A percentile compares a stretch with the other conserved stretches of the same genome.
These are phyloP conservation scores for Exophiala sp. DNA, from an alignment of 2,329 filamentous ascomycete genomes.

Conservation along the genomic window DNA sequence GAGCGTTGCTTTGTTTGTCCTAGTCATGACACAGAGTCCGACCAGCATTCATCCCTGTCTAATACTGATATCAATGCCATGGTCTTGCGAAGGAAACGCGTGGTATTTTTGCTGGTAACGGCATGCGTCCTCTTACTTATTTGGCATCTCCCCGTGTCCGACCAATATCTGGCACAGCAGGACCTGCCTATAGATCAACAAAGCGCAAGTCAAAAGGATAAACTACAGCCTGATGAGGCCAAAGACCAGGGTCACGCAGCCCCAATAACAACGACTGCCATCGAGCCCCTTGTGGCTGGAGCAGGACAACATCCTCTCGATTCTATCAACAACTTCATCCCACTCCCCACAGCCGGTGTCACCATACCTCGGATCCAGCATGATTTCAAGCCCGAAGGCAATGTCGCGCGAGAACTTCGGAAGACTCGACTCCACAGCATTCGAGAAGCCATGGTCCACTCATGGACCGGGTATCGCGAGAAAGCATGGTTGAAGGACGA, in stretches of 20 bases:
- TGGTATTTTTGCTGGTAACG: background rate
- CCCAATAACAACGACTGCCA: background rate
- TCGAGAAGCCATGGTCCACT: conserved; percentile 47
- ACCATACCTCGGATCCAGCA: conserved; percentile 23
- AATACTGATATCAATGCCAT: conserved; percentile 7
- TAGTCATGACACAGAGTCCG: no score
- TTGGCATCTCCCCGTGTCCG: background rate
- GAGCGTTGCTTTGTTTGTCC: no score
- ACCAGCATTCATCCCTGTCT: no score
- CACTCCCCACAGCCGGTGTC: conserved; percentile 14
- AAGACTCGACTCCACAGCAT: conserved; percentile 41
- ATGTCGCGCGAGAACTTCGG: conserved; percentile 5
- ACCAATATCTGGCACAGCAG: no score
- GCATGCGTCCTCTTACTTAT: background rate
- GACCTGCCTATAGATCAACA: no score
- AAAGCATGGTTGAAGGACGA: conserved; percentile 61
- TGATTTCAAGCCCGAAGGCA: conserved; percentile 14
- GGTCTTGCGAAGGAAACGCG: conserved; percentile 1
- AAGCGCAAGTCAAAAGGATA: no score
- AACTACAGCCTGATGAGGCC: background rate
- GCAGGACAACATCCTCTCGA: conserved; percentile 1
- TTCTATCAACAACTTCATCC: conserved; percentile 15
- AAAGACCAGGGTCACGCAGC: background rate
- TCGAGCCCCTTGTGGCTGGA: background rate
- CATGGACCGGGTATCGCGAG: conserved; percentile 56